Evolutionary conservation across 495 filamentous ascomycete species (phyloP).

Genomic region (Thozetella sp.): DNA sequence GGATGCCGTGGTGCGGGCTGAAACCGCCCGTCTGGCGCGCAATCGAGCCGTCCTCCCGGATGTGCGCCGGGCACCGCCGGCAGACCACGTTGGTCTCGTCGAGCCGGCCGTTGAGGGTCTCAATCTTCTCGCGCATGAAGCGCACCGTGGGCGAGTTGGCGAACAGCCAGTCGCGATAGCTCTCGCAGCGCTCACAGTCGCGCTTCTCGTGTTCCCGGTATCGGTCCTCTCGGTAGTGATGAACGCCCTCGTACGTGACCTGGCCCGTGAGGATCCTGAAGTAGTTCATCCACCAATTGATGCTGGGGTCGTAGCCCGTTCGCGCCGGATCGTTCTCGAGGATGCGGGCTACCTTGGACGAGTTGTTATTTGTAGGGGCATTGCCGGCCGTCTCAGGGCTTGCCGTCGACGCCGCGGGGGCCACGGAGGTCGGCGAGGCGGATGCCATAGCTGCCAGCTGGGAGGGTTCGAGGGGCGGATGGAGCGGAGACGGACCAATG

Average conservation of each 20-base stretch:
- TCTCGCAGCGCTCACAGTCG: slow-evolving; percentile 79
- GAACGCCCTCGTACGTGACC: slow-evolving; percentile 67
- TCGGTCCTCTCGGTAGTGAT: slow-evolving; percentile 69
- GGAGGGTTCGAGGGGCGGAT: no score
- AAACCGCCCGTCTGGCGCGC: slow-evolving; percentile 72
- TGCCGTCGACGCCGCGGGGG: neutral
- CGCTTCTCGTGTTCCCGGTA: slow-evolving; percentile 66
- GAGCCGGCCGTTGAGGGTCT: slow-evolving; percentile 73
- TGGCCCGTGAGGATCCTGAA: slow-evolving; percentile 75
- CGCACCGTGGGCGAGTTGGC: slow-evolving; percentile 81
- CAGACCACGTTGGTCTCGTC: slow-evolving; percentile 78
- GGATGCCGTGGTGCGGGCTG: slow-evolving; percentile 77
- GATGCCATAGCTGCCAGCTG: neutral
- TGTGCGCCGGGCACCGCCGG: slow-evolving; percentile 63
- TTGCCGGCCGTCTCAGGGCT: neutral
- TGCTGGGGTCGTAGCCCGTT: slow-evolving; percentile 63
- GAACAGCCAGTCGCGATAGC: slow-evolving; percentile 77
- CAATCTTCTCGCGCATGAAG: slow-evolving; percentile 79
- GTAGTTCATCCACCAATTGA: slow-evolving; percentile 73
- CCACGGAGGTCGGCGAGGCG: neutral
- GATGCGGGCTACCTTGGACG: slow-evolving; percentile 22
- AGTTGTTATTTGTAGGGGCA: neutral
- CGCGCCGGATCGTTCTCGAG: slow-evolving; percentile 48
- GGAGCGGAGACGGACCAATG: no score
- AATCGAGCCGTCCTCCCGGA: slow-evolving; percentile 43